Evolutionary conservation across 176 grass and related monocot genomes (phyloP), one percentile per base, ranked within the genome.

Genomic region (Juncus inflexus): DNA sequence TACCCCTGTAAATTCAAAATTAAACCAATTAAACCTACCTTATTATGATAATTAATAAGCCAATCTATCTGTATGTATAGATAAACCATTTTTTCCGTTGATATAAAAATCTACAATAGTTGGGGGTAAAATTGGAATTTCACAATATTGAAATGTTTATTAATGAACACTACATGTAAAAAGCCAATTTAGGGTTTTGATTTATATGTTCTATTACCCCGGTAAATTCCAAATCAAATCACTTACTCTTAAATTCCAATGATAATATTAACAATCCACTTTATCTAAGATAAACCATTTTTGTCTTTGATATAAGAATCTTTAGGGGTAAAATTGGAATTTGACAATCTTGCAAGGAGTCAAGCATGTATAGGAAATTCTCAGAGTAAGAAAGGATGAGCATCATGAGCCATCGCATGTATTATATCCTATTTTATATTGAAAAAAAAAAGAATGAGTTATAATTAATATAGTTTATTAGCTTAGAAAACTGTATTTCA

Each of bases 321-420:
- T 28, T n/a, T n/a, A 35, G 13, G 35, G 71, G 36, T 57, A 79
- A 37, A 0, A 55, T 66, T 42, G 56, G 55, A 28, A 61, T 12
- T 57, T 60, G 1, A 49, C 4, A 50, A 19, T 40, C 88, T 89
- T 99, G 92, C 94, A 91, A 70, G 13, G 94, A 92, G 43, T 99
- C 94, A 37, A 99, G 67, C 94, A 92, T 92, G 76, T 89, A 92
- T 52, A 99, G 77, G 61, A 92, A 92, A 57, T 92, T 99, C 58
- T 99, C 94, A 10, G 94, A 99, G 69, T 89, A 99, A 79, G 94
- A 97, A 42, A 99, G 82, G 81, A 55, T 84, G 81, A 4, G 81
- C 81, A 70, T 79, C 81, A 73, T 84, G 81, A 64, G 81, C 69
- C 76, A 84, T 84, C 52, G 54, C 35, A 49, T 84, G 62, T 75